Conservation (phyloP, 1,284 basidiomycete species). For the Ganoderma meredithae region DNA sequence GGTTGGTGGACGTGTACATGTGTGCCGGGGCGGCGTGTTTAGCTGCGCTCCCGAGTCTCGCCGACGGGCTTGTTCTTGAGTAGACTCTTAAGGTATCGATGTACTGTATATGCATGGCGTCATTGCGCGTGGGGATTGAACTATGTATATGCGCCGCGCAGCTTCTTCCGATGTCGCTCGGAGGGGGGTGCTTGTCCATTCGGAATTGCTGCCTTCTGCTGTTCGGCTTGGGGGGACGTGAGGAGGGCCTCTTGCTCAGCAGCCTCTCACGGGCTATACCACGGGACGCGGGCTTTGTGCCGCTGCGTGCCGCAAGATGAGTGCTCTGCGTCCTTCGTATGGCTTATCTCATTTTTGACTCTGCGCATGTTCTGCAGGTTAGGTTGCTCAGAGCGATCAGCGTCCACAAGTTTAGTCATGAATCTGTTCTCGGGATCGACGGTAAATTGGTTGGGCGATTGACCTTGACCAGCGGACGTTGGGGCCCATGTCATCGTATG, state of each 20-base stretch:
- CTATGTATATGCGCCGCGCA: background rate
- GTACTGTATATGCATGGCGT: background rate
- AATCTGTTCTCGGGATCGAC: background rate
- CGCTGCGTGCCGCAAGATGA: background rate
- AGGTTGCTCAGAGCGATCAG: background rate
- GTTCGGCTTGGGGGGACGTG: background rate
- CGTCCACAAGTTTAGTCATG: background rate
- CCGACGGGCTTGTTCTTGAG: background rate
- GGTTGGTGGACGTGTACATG: too few relatives aligned
- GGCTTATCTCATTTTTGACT: background rate
- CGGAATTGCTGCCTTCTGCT: conserved; percentile 4
- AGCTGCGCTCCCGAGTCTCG: background rate
- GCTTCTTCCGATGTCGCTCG: conserved; percentile 2
- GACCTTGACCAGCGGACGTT: background rate
- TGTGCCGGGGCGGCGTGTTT: too few relatives aligned
- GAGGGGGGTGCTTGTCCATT: conserved; percentile 1
- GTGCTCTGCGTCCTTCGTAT: background rate
- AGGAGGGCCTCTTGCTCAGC: background rate
- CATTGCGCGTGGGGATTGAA: background rate
- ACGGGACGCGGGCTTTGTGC: background rate
- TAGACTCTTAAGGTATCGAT: background rate
- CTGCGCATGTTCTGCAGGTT: too few relatives aligned
- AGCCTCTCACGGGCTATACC: background rate
- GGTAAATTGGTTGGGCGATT: background rate
- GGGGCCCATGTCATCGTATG: too few relatives aligned